Conservation (phyloP, 2,329 filamentous ascomycete species). For the Elsinoe necatrix region DNA sequence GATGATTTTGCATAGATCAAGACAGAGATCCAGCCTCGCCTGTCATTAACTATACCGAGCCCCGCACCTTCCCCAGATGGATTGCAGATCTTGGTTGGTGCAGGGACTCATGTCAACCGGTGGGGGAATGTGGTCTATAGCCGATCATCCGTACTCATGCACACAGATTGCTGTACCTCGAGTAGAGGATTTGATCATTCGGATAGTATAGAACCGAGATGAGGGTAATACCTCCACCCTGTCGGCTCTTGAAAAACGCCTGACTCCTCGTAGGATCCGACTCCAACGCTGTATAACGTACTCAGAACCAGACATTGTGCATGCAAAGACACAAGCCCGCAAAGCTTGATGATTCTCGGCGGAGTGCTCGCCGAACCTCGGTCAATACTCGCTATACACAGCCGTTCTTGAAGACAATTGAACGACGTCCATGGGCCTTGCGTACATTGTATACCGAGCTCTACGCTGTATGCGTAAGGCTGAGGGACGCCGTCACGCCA, state of each 20-base stretch:
- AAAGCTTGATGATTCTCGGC: neutral
- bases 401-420: neutral
- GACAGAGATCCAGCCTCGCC: neutral
- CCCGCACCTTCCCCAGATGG: slow-evolving; percentile 5
- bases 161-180: neutral
- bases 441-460: neutral
- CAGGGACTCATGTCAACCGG: neutral
- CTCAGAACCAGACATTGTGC: neutral
- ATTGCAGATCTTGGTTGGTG: slow-evolving; percentile 1
- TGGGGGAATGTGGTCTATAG: neutral
- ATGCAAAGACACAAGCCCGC: neutral
- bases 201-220: neutral
- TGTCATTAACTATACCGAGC: slow-evolving; percentile 2
- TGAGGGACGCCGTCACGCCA: neutral
- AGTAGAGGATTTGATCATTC: neutral
- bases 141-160: neutral
- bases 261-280: neutral
- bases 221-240: neutral
- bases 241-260: neutral
- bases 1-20: neutral
- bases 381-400: neutral
- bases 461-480: neutral
- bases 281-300: neutral
- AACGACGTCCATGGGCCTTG: neutral
- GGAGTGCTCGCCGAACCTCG: neutral